Base-by-base conservation (phyloP, 73 alveolate species). In the Paramecium caudatum region DNA sequence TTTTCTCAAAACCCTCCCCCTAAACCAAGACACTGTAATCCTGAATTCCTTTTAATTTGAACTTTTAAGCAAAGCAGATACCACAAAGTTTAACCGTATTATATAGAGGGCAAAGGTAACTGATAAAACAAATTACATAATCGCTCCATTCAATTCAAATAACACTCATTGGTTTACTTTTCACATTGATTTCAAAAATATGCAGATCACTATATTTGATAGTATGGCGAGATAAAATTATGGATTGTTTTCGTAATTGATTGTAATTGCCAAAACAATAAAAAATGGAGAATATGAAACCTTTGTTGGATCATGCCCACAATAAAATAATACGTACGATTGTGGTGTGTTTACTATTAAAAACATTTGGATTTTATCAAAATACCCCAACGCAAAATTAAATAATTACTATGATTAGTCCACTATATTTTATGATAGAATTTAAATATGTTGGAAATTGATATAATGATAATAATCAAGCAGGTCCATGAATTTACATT, bases 311-410 rank as follows among this genome's bases (percentile, higher is more conserved):
- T n/a, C 13, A 6, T 70, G 87, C 27, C 87, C 87, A n/a, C 39
- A 70, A 37, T 21, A 70, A 39, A 43, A 41, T 9, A 70, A 70
- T 39, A 8, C 39, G 0, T 46, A 70, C 39, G 87, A 70, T 43
- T 70, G 87, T 70, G 87, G 87, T 33, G 87, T 70, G 5, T 70
- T 70, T 43, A 70, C 87, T 25, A 12, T 70, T 33, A 70, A 70
- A 70, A 70, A 70, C 17, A 70, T 70, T 19, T 36, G 50, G 65
- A 70, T 70, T 37, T 70, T 70, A 43, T 36, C 87, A 16, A 36
- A 21, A 39, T 36, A 69, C 37, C 36, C 34, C 4, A 33, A 17
- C 12, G 63, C 55, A 15, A 34, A 69, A 21, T 39, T 69, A 33
- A 12, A 36, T 12, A 37, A 21, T 69, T 69, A 39, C 55, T 30